Percentiles rank a stretch among this genome's conserved stretches.
phyloP scores from a whole-genome alignment of 352 stramenopile species.

The Pythium sp. region DNA sequence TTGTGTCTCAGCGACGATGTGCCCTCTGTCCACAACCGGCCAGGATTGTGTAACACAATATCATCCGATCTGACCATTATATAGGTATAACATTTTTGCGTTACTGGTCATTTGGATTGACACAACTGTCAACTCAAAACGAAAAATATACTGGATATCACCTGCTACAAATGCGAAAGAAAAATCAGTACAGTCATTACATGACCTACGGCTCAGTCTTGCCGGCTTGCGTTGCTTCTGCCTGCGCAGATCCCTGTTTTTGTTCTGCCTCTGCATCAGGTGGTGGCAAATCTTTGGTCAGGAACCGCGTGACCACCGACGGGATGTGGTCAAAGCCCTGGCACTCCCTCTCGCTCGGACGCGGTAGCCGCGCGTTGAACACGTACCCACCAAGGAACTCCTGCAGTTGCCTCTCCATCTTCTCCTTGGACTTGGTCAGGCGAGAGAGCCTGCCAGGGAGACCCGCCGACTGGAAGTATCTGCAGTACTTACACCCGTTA shows the following conservation, averaged over 20 bases:
- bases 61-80: too few relatives aligned
- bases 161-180: too few relatives aligned
- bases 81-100: too few relatives aligned
- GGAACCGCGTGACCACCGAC: constrained; percentile 15
- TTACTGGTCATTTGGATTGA: too few relatives aligned
- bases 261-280: background rate
- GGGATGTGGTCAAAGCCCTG: constrained; percentile 17
- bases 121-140: too few relatives aligned
- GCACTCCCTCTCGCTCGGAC: constrained; percentile 3
- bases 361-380: constrained; percentile 7
- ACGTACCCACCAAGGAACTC: constrained; percentile 4
- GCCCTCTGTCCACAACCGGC: too few relatives aligned
- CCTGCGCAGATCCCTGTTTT: background rate
- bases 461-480: background rate
- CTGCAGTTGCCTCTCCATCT: background rate
- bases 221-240: too few relatives aligned
- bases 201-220: background rate
- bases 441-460: constrained; percentile 2
- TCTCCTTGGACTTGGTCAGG: constrained; percentile 5
- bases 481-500: constrained; percentile 7
- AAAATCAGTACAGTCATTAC: too few relatives aligned
- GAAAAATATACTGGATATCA: too few relatives aligned
- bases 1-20: too few relatives aligned
- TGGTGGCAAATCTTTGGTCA: constrained; percentile 2
- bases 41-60: too few relatives aligned